phyloP scores from a whole-genome alignment of 495 filamentous ascomycete species.

The Penicillium coprophilum region DNA sequence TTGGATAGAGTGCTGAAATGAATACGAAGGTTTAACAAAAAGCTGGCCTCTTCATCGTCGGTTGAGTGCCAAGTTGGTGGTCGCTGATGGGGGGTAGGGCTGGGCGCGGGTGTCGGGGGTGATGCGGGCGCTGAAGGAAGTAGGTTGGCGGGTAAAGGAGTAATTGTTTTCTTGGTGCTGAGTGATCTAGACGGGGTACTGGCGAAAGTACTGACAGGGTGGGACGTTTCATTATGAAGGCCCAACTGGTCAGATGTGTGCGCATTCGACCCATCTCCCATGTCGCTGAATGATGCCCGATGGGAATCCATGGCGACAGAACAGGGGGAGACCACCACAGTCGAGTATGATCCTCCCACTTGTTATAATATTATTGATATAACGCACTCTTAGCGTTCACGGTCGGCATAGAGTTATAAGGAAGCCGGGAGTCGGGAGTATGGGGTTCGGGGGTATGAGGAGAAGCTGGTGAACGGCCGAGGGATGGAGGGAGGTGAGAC shows the following conservation, averaged over 20 bases:
- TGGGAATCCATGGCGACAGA: conserved; percentile 31
- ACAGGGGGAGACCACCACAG: conserved; percentile 7
- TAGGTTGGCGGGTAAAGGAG: conserved; percentile 57
- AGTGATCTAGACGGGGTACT: conserved; percentile 51
- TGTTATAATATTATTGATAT: conserved; percentile 1
- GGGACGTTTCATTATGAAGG: conserved; percentile 31
- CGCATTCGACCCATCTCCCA: conserved; percentile 32
- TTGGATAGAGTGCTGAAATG: conserved; percentile 56
- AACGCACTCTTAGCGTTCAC: conserved; percentile 1
- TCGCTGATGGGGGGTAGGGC: conserved; percentile 62
- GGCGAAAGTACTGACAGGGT: conserved; percentile 34
- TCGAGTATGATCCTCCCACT: conserved; percentile 4
- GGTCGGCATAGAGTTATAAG: conserved; percentile 5
- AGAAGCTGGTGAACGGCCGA: conserved; percentile 19
- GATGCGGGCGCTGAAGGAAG: conserved; percentile 67
- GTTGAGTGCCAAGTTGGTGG: conserved; percentile 58
- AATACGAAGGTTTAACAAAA: conserved; percentile 54
- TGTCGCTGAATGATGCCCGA: conserved; percentile 33
- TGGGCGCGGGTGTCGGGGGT: conserved; percentile 67
- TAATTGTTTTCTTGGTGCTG: conserved; percentile 49
- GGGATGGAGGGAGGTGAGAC: conserved; percentile 18
- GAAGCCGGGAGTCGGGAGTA: conserved; percentile 3
- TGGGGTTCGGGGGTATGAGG: conserved; percentile 6
- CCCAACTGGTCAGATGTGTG: conserved; percentile 35
- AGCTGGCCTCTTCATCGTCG: conserved; percentile 56